Evolutionary conservation across 2,329 filamentous ascomycete genomes (phyloP).

Genomic region (Alternaria postmessia): DNA sequence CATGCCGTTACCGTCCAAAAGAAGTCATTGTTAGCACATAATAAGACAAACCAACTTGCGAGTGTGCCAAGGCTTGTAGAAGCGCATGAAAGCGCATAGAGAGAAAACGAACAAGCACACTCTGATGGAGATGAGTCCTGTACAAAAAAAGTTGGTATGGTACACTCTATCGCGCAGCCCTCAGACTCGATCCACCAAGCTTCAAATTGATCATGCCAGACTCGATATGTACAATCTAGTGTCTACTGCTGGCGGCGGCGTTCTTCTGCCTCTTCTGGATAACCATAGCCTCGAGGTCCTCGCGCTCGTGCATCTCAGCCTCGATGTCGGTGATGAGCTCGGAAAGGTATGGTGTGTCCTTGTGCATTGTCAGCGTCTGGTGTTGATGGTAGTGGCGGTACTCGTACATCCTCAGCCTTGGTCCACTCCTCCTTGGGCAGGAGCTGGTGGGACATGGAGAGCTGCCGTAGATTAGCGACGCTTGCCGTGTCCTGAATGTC

Average conservation of each 20-base stretch:
- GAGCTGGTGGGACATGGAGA: constrained; percentile 71
- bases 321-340: constrained; percentile 75
- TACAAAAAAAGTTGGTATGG: constrained; percentile 40
- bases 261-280: constrained; percentile 57
- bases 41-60: neutral
- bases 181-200: constrained; percentile 21
- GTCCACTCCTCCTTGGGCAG: constrained; percentile 72
- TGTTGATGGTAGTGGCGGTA: neutral
- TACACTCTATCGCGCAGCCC: constrained; percentile 53
- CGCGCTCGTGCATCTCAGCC: constrained; percentile 70
- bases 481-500: neutral
- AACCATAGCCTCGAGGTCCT: constrained; percentile 72
- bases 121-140: constrained; percentile 15
- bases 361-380: constrained; percentile 28
- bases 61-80: neutral
- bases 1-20: neutral
- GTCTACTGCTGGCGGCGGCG: constrained; percentile 21
- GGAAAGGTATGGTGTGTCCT: constrained; percentile 73
- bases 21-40: neutral
- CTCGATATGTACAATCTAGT: constrained; percentile 38
- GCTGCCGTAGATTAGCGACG: constrained; percentile 55
- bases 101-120: neutral
- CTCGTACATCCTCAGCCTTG: constrained; percentile 69
- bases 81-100: neutral
- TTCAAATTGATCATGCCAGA: constrained; percentile 20